A percentile compares a stretch with the other conserved stretches of the same genome.
Conservation (phyloP, 2,329 filamentous ascomycete species). For the Leptoxyphium fumago region DNA sequence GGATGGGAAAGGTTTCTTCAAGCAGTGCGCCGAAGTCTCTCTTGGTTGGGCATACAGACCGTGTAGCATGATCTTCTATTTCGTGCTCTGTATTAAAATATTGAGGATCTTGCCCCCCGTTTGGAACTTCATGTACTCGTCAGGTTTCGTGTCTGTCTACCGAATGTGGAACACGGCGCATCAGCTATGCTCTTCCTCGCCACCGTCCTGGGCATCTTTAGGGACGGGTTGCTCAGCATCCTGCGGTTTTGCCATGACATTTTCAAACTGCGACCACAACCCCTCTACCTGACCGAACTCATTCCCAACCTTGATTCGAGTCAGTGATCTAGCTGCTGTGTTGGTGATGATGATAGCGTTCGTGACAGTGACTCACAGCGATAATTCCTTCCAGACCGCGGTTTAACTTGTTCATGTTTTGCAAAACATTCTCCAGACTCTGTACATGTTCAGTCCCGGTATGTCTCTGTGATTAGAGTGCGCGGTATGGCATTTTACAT, state of each 20-base stretch:
- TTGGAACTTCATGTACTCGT: too few species aligned
- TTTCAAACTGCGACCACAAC: constrained; percentile 93
- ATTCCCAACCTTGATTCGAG: constrained; percentile 49
- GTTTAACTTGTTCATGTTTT: constrained; percentile 93
- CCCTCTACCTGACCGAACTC: constrained; percentile 96
- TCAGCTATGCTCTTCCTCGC: background rate
- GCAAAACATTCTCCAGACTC: constrained; percentile 75
- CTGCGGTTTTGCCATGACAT: constrained; percentile 62
- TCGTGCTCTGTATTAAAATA: too few species aligned
- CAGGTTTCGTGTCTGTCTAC: too few species aligned
- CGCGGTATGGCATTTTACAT: constrained; percentile 1
- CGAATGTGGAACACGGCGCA: background rate
- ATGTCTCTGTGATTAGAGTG: background rate
- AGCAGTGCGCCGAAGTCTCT: too few species aligned
- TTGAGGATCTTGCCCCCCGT: too few species aligned
- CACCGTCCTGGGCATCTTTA: background rate
- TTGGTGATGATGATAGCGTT: background rate
- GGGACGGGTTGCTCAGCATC: background rate
- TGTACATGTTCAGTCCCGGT: constrained; percentile 15
- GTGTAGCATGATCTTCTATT: too few species aligned
- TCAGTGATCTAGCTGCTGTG: background rate
- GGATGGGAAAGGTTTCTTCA: too few species aligned
- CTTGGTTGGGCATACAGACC: too few species aligned
- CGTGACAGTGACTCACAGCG: constrained; percentile 41
- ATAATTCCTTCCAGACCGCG: constrained; percentile 83